phyloP scores from a whole-genome alignment of 345 rosid genomes.

The Laguncularia racemosa region DNA sequence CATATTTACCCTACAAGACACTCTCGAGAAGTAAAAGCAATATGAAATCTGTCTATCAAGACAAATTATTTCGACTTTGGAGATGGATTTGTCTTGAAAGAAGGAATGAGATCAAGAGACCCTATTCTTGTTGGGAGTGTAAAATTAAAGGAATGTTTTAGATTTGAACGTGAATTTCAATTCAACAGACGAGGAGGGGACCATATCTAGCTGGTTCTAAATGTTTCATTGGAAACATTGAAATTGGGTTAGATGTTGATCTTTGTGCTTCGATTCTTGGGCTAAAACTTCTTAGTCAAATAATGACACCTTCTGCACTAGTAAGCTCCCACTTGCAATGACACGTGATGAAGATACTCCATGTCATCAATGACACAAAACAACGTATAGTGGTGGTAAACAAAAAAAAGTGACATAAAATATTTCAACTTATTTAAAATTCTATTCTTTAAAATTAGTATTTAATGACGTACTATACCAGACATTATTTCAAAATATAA shows the following conservation, averaged over 20 bases:
- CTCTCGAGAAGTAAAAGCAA: constrained; percentile 10
- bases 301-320: too few relatives aligned
- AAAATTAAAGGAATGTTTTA: constrained; percentile 29
- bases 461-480: too few relatives aligned
- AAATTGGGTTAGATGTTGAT: neutral
- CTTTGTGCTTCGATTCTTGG: constrained; percentile 9
- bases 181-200: constrained; percentile 28
- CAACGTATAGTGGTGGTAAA: too few relatives aligned
- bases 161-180: constrained; percentile 9
- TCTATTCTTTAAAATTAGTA: too few relatives aligned
- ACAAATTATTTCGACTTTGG: neutral
- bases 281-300: neutral
- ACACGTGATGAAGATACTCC: too few relatives aligned
- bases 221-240: constrained; percentile 11
- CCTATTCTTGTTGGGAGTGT: constrained; percentile 18
- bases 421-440: too few relatives aligned
- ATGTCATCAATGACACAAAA: too few relatives aligned
- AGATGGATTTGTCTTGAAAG: constrained; percentile 28
- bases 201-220: constrained; percentile 21
- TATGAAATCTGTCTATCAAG: neutral
- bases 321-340: too few relatives aligned
- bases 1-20: constrained; percentile 30
- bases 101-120: constrained; percentile 14
- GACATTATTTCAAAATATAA: too few relatives aligned
- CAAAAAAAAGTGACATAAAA: too few relatives aligned